Base-by-base conservation (phyloP, 192 early-diverging fungal genomes). In the Phycomyces nitens region DNA sequence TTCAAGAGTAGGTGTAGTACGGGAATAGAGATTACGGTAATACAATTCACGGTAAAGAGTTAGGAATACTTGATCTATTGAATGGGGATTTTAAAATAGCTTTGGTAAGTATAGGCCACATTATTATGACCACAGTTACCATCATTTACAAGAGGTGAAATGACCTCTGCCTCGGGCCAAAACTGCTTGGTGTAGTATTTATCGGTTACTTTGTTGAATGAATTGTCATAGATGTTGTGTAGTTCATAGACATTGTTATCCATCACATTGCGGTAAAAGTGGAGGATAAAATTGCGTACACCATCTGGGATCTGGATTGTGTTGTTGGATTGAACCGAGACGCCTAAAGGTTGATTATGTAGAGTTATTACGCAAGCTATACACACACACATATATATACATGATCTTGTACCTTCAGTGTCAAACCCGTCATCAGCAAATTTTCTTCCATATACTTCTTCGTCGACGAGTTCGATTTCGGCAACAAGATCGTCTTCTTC, bases 21-120 rank as follows among this genome's bases (percentile, higher is more conserved):
- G 93, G 54, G 96, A 84, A 79, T 96, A 96, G 56, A 96, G 93
- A 75, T 98, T 94, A 47, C 96, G 88, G 81, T 93, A 98, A 83
- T 95, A 96, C 60, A 98, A 76, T 77, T 98, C 96, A 61, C 92
- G 88, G 81, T 98, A 98, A 58, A 98, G 81, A 42, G 92, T 94
- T 71, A 95, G 75, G 67, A 98, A 96, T 41, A 96, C 80, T 54
- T 80, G 82, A 77, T 92, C 89, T 90, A n/a, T n/a, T n/a, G n/a
- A n/a, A n/a, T n/a, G n/a, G n/a, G n/a, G n/a, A n/a, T n/a, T n/a
- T n/a, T n/a, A n/a, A 68, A 22, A 52, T n/a, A 34, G 29, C 7
- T 34, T n/a, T n/a, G n/a, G n/a, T n/a, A n/a, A n/a, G n/a, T n/a
- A n/a, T n/a, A n/a, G 57, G 64, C 57, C 20, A 44, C 11, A 10